Base-by-base conservation (phyloP, 2,329 filamentous ascomycete genomes). In the Bipolaris oryzae region DNA sequence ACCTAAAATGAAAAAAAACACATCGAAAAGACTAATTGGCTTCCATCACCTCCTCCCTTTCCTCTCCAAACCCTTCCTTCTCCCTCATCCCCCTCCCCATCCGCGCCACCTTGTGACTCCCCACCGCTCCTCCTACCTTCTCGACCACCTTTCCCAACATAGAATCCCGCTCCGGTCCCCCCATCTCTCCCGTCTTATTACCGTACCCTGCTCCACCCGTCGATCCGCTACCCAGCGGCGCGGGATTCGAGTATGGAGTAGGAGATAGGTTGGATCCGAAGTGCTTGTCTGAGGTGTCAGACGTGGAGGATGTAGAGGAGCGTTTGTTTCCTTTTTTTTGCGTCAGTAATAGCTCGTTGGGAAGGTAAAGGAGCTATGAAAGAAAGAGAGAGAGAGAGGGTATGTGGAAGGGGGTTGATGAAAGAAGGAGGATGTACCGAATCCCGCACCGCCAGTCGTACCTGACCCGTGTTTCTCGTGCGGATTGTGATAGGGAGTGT, bases 101-200 rank as follows among this genome's bases (percentile, higher is more conserved):
- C 62, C 80, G 72, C 52, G 76, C 76, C 11, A 86, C 54, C 41
- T 73, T 76, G 15, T 80, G 76, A 62, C 78, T 84, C 51, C 80
- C 73, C 59, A 87, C 63, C 47, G 82, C 64, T 11, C 74, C 71
- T 7, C 84, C 84, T 5, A 80, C 81, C 78, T 85, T 87, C 75
- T 88, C 83, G 72, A 87, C 76, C 21, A 87, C 54, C 74, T 84
- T 86, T 44, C 85, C 85, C 20, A 84, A 50, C 15, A 79, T 80
- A 48, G 81, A 84, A 67, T 83, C 80, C 66, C 44, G 18, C 1
- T 28, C 31, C 5, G 44, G 44, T 7, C 18, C 49, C 23, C 50
- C 49, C 57, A 71, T 71, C 5, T 57, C 53, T 25, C 67, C 72
- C 15, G 74, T 74, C 62, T 78, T 78, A 48, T 78, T 78, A 35